Conservation (phyloP, 2,329 filamentous ascomycete species). For the Cladosporium sp. region DNA sequence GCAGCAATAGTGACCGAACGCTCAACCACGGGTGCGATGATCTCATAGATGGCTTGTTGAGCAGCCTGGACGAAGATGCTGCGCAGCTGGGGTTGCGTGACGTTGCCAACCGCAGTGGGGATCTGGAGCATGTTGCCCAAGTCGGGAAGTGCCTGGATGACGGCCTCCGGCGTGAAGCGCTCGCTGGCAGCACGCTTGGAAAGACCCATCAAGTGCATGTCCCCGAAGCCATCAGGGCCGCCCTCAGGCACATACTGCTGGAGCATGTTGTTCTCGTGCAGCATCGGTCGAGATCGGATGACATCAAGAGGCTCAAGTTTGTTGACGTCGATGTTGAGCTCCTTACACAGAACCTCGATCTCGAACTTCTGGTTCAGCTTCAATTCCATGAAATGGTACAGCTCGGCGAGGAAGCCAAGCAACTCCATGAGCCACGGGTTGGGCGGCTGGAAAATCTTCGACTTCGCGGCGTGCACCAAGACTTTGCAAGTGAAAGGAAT, state of each 20-base stretch:
- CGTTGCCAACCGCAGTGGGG: constrained; percentile 68
- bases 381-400: constrained; percentile 87
- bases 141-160: constrained; percentile 77
- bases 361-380: constrained; percentile 98
- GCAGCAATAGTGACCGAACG: constrained; percentile 96
- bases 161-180: constrained; percentile 68
- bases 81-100: constrained; percentile 60
- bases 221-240: constrained; percentile 71
- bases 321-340: constrained; percentile 85
- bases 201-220: constrained; percentile 65
- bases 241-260: constrained; percentile 40
- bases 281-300: constrained; percentile 64
- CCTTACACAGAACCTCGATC: constrained; percentile 94
- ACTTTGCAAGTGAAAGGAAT: constrained; percentile 99
- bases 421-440: constrained; percentile 99
- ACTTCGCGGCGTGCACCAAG: constrained; percentile 73
- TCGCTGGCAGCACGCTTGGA: constrained; percentile 56
- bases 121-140: constrained; percentile 72
- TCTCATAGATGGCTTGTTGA: constrained; percentile 85
- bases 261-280: constrained; percentile 28
- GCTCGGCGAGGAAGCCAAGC: constrained; percentile 78
- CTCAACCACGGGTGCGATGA: constrained; percentile 95
- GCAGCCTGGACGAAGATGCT: constrained; percentile 80
- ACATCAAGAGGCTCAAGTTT: constrained; percentile 80
- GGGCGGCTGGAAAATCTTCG: constrained; percentile 84